A percentile compares a stretch with the other conserved stretches of the same genome.
Evolutionary conservation across 2,329 filamentous ascomycete species (phyloP).

Genomic region (Colletotrichum musae): DNA sequence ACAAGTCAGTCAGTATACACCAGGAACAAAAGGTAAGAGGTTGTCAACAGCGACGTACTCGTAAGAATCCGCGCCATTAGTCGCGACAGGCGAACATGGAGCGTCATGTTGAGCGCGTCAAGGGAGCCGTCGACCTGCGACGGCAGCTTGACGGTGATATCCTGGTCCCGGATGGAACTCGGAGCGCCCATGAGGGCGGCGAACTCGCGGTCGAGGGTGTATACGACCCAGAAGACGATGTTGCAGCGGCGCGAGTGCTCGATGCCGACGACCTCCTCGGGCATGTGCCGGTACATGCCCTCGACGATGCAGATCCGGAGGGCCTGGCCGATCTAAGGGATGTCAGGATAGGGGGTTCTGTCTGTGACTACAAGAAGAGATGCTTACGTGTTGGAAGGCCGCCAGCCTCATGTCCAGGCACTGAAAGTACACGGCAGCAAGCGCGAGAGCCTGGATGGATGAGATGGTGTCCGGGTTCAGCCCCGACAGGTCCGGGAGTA

Average conservation of each 20-base stretch:
- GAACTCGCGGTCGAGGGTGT: slow-evolving; percentile 39
- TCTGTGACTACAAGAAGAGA: no score
- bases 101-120: slow-evolving; percentile 40
- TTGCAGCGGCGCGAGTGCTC: slow-evolving; percentile 41
- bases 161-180: slow-evolving; percentile 40
- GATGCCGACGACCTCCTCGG: slow-evolving; percentile 36
- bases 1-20: not conserved
- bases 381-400: slow-evolving; percentile 54
- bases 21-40: not conserved
- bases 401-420: slow-evolving; percentile 57
- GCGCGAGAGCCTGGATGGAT: slow-evolving; percentile 51
- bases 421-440: slow-evolving; percentile 56
- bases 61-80: slow-evolving; percentile 41
- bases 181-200: slow-evolving; percentile 40
- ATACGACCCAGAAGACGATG: slow-evolving; percentile 42
- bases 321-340: slow-evolving; percentile 49
- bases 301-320: slow-evolving; percentile 51
- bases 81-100: slow-evolving; percentile 39
- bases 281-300: slow-evolving; percentile 44
- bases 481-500: slow-evolving; percentile 54
- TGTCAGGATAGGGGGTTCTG: no score
- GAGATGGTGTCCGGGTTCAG: slow-evolving; percentile 49
- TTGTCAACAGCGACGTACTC: slow-evolving; percentile 2
- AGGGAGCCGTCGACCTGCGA: slow-evolving; percentile 35
- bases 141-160: slow-evolving; percentile 40